Evolutionary conservation across 169 alveolate species (phyloP).

Genomic region (Eimeria tenella): DNA sequence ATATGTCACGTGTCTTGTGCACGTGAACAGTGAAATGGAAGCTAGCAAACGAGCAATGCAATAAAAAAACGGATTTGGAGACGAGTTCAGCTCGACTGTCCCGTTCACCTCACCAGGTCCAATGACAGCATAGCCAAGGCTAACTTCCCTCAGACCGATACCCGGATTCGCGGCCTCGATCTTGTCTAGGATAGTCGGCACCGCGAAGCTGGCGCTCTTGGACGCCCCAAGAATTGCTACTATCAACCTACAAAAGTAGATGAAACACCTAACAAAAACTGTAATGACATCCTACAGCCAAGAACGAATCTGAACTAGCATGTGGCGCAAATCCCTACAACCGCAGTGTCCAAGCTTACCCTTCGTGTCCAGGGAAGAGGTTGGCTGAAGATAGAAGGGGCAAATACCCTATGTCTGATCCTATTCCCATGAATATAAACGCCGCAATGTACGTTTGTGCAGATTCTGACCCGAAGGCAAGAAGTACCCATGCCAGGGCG

Average conservation of each 20-base stretch:
- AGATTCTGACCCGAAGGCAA: slow-evolving; percentile 69
- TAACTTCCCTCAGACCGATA: slow-evolving; percentile 52
- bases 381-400: slow-evolving; percentile 78
- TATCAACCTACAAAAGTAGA: slow-evolving; percentile 48
- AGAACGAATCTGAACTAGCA: background rate
- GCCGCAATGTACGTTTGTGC: slow-evolving; percentile 75
- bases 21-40: background rate
- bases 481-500: slow-evolving; percentile 76
- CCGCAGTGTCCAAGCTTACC: slow-evolving; percentile 13
- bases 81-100: too few species aligned
- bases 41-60: background rate
- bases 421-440: slow-evolving; percentile 79
- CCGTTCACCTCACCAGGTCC: slow-evolving; percentile 65
- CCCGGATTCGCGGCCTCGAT: slow-evolving; percentile 37
- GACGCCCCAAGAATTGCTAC: slow-evolving; percentile 80
- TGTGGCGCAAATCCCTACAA: background rate
- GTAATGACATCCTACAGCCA: too few species aligned
- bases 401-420: slow-evolving; percentile 79
- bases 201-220: slow-evolving; percentile 77
- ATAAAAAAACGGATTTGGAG: background rate
- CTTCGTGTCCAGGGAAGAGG: slow-evolving; percentile 80
- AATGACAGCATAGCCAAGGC: slow-evolving; percentile 62
- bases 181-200: slow-evolving; percentile 77
- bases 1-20: too few species aligned
- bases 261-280: background rate